phyloP scores from a whole-genome alignment of 1,284 basidiomycete genomes.

The Leccinum fallax region DNA sequence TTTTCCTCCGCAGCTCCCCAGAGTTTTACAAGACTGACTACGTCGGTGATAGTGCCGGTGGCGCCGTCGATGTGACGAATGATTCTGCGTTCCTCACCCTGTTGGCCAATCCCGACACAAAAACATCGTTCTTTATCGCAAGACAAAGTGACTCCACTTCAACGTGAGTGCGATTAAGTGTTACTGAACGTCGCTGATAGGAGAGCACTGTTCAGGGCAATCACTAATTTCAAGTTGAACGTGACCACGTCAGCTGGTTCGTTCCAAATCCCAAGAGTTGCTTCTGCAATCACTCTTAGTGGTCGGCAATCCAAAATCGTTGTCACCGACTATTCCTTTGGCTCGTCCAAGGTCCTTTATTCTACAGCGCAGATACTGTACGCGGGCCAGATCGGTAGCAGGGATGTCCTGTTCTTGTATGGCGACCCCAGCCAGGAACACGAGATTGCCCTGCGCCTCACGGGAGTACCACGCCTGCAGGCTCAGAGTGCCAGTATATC shows the following conservation, averaged over 20 bases:
- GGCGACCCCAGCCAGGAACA: conserved; percentile 62
- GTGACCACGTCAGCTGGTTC: conserved; percentile 52
- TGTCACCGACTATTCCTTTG: conserved; percentile 68
- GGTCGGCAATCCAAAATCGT: conserved; percentile 74
- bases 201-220: conserved; percentile 39
- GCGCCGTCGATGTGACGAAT: conserved; percentile 51
- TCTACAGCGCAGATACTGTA: conserved; percentile 71
- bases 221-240: conserved; percentile 55
- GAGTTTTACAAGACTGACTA: conserved; percentile 78
- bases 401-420: conserved; percentile 72
- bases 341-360: conserved; percentile 56
- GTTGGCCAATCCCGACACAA: conserved; percentile 67
- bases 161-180: conserved; percentile 46
- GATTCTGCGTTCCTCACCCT: conserved; percentile 59
- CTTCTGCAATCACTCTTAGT: conserved; percentile 53
- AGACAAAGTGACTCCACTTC: conserved; percentile 69
- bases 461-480: conserved; percentile 46
- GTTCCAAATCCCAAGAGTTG: conserved; percentile 56
- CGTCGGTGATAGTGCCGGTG: conserved; percentile 61
- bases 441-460: conserved; percentile 53
- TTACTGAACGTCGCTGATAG: conserved; percentile 10
- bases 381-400: conserved; percentile 63
- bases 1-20: conserved; percentile 75
- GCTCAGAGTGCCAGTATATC: conserved; percentile 38
- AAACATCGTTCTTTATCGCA: conserved; percentile 67